Conservation (phyloP, 108 stramenopile species). For the Discostella pseudostelligera region DNA sequence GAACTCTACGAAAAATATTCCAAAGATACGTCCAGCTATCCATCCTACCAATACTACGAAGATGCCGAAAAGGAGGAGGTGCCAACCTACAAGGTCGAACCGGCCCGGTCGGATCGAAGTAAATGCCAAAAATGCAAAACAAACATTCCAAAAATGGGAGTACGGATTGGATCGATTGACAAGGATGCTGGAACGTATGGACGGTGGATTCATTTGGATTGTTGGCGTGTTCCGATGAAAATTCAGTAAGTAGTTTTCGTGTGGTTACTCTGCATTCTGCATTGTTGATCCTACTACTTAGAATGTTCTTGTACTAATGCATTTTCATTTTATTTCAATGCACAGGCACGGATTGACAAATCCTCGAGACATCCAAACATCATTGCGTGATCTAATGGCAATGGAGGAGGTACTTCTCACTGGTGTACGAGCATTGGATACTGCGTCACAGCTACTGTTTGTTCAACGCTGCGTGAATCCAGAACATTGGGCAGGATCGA, state of each 20-base stretch:
- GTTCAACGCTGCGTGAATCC: constrained; percentile 39
- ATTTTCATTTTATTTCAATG: background rate
- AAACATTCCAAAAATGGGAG: constrained; percentile 13
- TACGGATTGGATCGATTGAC: constrained; percentile 47
- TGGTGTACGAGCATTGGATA: constrained; percentile 41
- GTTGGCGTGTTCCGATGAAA: constrained; percentile 42
- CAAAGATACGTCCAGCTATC: constrained; percentile 18
- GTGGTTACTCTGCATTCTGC: no score
- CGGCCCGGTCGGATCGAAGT: constrained; percentile 33
- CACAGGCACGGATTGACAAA: constrained; percentile 33
- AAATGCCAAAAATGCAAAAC: constrained; percentile 24
- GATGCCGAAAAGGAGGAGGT: constrained; percentile 43
- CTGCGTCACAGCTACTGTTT: constrained; percentile 23
- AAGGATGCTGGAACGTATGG: constrained; percentile 41
- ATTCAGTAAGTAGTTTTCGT: constrained; percentile 21
- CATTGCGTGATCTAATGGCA: constrained; percentile 32
- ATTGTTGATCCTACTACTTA: background rate
- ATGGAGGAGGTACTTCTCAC: constrained; percentile 51
- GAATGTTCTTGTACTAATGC: no score
- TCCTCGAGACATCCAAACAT: constrained; percentile 19
- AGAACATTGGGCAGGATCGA: constrained; percentile 44
- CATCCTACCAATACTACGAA: constrained; percentile 43
- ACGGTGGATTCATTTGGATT: constrained; percentile 51
- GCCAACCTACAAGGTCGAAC: constrained; percentile 52
- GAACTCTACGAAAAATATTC: constrained; percentile 24